A percentile compares a stretch with the other conserved stretches of the same genome.
These are phyloP conservation scores for Mycena olivaceomarginata DNA, from an alignment of 768 basidiomycete genomes.

Conservation along the genomic window DNA sequence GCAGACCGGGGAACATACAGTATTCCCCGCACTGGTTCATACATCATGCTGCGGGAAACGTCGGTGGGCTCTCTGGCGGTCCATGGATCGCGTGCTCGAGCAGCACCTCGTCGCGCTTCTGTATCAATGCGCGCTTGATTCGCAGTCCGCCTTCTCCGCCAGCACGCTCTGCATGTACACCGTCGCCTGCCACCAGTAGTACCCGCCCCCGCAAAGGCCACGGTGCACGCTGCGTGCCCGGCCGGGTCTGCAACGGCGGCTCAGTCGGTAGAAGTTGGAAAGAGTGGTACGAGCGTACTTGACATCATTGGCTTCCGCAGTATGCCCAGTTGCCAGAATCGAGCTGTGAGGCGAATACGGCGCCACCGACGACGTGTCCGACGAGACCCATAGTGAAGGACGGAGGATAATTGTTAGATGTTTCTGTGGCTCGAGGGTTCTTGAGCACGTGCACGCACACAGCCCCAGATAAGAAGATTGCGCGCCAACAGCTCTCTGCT, in stretches of 20 bases:
- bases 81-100: conserved; percentile 51
- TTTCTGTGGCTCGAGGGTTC: background rate
- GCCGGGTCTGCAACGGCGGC: conserved; percentile 72
- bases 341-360: conserved; percentile 86
- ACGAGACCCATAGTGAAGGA: conserved; percentile 60
- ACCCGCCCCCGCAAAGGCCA: conserved; percentile 81
- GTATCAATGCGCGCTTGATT: conserved; percentile 61
- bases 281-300: conserved; percentile 71
- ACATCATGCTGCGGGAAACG: background rate
- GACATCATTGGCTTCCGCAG: conserved; percentile 86
- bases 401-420: background rate
- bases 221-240: conserved; percentile 83
- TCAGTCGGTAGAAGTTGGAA: conserved; percentile 16
- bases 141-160: conserved; percentile 76
- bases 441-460: conserved; percentile 11
- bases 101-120: conserved; percentile 55
- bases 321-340: conserved; percentile 92
- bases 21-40: conserved; percentile 42
- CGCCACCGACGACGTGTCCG: conserved; percentile 85
- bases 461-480: conserved; percentile 5
- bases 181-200: conserved; percentile 61
- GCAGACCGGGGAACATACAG: conserved; percentile 8
- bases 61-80: background rate
- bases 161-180: conserved; percentile 61
- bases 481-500: background rate